Evolutionary conservation across 129 eudicot genomes (phyloP).

Genomic region (Ambrosia artemisiifolia): DNA sequence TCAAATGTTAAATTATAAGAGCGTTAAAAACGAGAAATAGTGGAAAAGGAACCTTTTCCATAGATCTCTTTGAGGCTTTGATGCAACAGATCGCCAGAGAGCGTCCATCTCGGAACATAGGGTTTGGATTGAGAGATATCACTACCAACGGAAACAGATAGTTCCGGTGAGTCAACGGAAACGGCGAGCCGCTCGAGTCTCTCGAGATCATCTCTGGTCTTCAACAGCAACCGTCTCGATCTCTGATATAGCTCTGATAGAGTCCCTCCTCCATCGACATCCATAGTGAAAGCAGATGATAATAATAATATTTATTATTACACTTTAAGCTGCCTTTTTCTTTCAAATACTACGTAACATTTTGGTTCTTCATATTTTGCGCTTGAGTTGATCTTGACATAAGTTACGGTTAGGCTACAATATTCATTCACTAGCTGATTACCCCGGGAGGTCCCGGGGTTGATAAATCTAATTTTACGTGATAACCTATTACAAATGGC

Average conservation of each 20-base stretch:
- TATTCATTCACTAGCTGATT: too few species aligned
- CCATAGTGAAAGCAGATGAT: conserved; percentile 21
- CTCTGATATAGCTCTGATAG: conserved; percentile 78
- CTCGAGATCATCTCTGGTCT: conserved; percentile 72
- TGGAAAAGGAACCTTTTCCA: conserved; percentile 67
- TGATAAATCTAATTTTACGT: too few species aligned
- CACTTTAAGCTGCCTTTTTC: conserved; percentile 4
- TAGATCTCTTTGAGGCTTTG: conserved; percentile 91
- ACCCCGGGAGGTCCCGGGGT: too few species aligned
- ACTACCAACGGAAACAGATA: conserved; percentile 47
- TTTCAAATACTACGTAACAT: not conserved
- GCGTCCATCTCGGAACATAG: conserved; percentile 81
- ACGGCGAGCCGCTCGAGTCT: conserved; percentile 68
- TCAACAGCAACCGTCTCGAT: conserved; percentile 61
- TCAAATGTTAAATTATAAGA: not conserved
- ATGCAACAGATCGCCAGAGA: conserved; percentile 80
- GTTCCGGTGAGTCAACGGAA: conserved; percentile 34
- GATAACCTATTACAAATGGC: too few species aligned
- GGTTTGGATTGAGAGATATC: conserved; percentile 70
- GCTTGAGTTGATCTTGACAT: too few species aligned
- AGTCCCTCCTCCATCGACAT: conserved; percentile 52
- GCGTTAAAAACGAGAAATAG: not conserved
- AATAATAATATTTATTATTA: conserved; percentile 2
- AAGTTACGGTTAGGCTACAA: not conserved
- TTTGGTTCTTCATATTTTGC: not conserved